Evolutionary conservation across 345 rosid species (phyloP).

Genomic region (Acer saccharum): DNA sequence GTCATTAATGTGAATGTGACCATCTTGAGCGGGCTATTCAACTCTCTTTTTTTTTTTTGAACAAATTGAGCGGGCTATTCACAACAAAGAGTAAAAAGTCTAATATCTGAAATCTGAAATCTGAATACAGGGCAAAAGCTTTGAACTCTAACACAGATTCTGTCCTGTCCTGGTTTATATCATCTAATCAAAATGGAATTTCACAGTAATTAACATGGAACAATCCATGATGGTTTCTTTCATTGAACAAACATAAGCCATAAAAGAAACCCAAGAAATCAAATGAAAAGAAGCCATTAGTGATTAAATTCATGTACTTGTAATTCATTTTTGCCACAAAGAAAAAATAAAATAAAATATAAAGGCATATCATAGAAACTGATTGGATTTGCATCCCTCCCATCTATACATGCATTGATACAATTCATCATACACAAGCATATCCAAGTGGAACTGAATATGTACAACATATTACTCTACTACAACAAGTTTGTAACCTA

Average conservation of each 20-base stretch:
- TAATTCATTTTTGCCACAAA: no score
- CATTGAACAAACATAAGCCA: neutral
- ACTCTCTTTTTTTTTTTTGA: no score
- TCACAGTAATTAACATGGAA: neutral
- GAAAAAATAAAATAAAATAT: neutral
- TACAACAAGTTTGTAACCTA: neutral
- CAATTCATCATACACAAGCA: slow-evolving; percentile 9
- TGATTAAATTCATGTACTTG: no score
- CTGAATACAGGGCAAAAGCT: no score
- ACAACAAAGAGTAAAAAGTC: no score
- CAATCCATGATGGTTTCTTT: neutral
- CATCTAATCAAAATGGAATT: neutral
- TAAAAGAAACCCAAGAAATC: neutral
- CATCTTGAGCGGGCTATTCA: neutral
- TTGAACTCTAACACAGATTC: no score
- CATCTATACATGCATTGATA: slow-evolving; percentile 3
- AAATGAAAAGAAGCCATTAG: neutral
- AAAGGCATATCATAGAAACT: neutral
- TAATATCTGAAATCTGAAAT: no score
- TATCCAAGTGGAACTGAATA: slow-evolving; percentile 8
- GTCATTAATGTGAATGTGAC: no score
- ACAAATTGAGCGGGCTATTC: neutral
- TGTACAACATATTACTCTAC: slow-evolving; percentile 17
- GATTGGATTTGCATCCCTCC: neutral
- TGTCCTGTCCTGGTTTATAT: no score